Percentiles rank a stretch among this genome's conserved stretches.
Conservation (phyloP, 2,329 filamentous ascomycete genomes). For the Fusarium pilosicola region DNA sequence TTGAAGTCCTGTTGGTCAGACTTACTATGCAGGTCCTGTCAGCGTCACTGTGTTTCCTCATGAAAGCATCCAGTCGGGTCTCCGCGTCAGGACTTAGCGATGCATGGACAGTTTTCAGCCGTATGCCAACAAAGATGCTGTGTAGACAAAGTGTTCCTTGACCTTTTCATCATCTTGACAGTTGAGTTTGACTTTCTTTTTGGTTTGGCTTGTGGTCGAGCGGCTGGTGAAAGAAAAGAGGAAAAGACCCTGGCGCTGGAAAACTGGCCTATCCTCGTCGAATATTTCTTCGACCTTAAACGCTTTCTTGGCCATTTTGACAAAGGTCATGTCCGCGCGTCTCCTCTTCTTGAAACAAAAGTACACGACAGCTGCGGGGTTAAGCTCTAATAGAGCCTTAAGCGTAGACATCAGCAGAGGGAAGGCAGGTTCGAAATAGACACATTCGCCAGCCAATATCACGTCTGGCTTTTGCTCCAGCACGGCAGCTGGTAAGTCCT, state of each 20-base stretch:
- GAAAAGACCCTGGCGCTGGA: conserved; percentile 68
- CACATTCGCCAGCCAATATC: conserved; percentile 94
- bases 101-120: conserved; percentile 8
- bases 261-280: conserved; percentile 68
- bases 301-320: conserved; percentile 74
- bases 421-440: conserved; percentile 97
- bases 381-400: conserved; percentile 76
- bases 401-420: conserved; percentile 85
- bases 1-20: conserved; percentile 25
- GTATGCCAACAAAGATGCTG: conserved; percentile 26
- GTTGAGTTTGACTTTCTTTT: conserved; percentile 23
- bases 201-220: conserved; percentile 47
- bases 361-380: conserved; percentile 70
- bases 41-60: neutral
- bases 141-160: conserved; percentile 35
- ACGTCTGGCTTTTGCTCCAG: conserved; percentile 73
- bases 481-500: conserved; percentile 65
- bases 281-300: conserved; percentile 71
- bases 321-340: conserved; percentile 79
- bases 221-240: conserved; percentile 65
- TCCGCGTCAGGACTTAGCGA: neutral
- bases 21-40: neutral
- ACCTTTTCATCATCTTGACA: conserved; percentile 28
- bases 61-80: conserved; percentile 8
- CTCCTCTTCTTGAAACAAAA: conserved; percentile 97